Conservation (phyloP, 768 basidiomycete genomes). For the Leccinum rimulosum region DNA sequence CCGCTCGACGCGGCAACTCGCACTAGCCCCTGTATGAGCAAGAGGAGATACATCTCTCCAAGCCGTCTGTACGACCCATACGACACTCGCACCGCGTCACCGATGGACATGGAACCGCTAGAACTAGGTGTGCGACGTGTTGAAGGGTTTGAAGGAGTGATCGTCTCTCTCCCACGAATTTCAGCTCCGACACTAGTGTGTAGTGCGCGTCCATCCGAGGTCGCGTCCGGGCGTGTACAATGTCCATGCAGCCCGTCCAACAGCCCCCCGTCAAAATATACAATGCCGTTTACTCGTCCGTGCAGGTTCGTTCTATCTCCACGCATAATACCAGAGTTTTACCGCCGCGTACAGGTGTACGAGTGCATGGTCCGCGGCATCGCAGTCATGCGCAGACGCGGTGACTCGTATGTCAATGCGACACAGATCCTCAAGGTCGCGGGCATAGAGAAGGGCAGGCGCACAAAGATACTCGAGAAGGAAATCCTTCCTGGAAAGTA, state of each 20-base stretch:
- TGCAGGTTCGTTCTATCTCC: slow-evolving; percentile 52
- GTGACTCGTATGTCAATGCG: slow-evolving; percentile 96
- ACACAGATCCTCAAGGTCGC: slow-evolving; percentile 99
- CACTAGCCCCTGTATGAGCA: slow-evolving; percentile 22
- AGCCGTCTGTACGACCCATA: slow-evolving; percentile 10
- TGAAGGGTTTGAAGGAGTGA: slow-evolving; percentile 10
- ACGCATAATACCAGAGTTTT: background rate
- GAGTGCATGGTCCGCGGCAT: slow-evolving; percentile 99
- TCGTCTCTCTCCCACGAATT: slow-evolving; percentile 22
- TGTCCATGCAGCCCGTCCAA: slow-evolving; percentile 35
- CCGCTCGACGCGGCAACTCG: slow-evolving; percentile 18
- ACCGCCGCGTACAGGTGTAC: slow-evolving; percentile 60
- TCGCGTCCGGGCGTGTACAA: slow-evolving; percentile 26
- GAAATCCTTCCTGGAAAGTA: slow-evolving; percentile 94
- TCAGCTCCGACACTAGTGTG: slow-evolving; percentile 31
- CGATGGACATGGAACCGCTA: slow-evolving; percentile 26
- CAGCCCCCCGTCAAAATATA: slow-evolving; percentile 76
- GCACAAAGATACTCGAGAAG: slow-evolving; percentile 96
- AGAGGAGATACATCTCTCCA: slow-evolving; percentile 6
- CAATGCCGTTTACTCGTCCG: slow-evolving; percentile 90
- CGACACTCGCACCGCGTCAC: slow-evolving; percentile 19
- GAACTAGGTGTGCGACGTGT: slow-evolving; percentile 27
- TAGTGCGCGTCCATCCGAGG: slow-evolving; percentile 24
- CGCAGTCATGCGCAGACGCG: slow-evolving; percentile 95
- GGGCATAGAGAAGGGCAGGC: slow-evolving; percentile 92